These are phyloP conservation scores for Verticillium albo-atrum DNA, from an alignment of 2,329 filamentous ascomycete species.

Conservation along the genomic window DNA sequence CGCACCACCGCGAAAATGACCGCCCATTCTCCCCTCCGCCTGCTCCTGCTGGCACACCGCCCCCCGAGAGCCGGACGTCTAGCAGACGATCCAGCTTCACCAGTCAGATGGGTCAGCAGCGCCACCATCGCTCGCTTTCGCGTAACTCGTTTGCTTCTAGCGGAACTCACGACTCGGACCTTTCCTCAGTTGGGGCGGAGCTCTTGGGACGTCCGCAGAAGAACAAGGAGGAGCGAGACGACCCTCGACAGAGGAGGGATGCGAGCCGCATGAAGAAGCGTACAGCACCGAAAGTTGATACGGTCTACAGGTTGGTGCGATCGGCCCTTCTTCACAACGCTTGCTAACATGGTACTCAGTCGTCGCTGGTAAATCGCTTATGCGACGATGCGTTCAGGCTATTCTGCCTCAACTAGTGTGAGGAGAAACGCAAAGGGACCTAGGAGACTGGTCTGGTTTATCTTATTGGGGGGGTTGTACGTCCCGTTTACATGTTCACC, in stretches of 20 bases:
- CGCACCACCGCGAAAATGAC: not conserved
- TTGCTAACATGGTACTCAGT: not conserved
- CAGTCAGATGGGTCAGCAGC: not conserved
- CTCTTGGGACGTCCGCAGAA: constrained; percentile 28
- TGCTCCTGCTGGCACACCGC: not conserved
- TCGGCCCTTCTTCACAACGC: not conserved
- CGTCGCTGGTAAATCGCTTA: not conserved
- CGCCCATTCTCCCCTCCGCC: not conserved
- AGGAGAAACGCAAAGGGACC: too few relatives aligned
- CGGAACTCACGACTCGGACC: constrained; percentile 21
- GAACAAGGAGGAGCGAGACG: constrained; percentile 19
- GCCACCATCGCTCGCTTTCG: not conserved
- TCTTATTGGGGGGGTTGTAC: too few relatives aligned
- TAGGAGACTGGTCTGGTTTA: too few relatives aligned
- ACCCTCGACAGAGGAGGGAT: constrained; percentile 12
- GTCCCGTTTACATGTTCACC: too few relatives aligned
- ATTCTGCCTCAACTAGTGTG: too few relatives aligned
- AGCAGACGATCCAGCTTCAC: not conserved
- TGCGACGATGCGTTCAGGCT: not conserved
- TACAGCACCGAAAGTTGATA: constrained; percentile 26
- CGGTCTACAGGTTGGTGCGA: constrained; percentile 27
- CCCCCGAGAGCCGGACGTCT: constrained; percentile 1
- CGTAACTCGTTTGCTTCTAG: constrained; percentile 6
- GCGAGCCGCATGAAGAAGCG: constrained; percentile 20
- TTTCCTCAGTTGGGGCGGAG: constrained; percentile 33